Percentiles rank a stretch among this genome's conserved stretches.
Conservation (phyloP, 2,329 filamentous ascomycete genomes). For the Paraphoma chrysanthemicola region DNA sequence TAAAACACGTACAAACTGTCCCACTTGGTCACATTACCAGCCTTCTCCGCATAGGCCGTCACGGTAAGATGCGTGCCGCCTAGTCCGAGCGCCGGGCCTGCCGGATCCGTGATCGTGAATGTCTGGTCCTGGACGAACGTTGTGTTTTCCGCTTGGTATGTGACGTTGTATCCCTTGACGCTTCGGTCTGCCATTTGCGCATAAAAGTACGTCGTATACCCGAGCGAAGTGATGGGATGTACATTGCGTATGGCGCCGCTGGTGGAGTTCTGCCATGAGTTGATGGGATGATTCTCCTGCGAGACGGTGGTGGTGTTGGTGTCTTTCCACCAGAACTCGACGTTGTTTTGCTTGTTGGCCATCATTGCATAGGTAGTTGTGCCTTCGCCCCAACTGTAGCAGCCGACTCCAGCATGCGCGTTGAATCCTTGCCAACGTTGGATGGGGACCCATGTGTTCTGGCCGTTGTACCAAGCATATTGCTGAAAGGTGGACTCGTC, state of each 20-base stretch:
- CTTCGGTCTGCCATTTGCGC: conserved; percentile 46
- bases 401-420: conserved; percentile 54
- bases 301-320: conserved; percentile 43
- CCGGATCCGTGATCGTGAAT: conserved; percentile 42
- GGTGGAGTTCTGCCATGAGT: conserved; percentile 45
- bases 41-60: conserved; percentile 39
- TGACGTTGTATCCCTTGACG: conserved; percentile 50
- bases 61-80: conserved; percentile 51
- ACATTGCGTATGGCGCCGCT: conserved; percentile 43
- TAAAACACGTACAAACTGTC: conserved; percentile 44
- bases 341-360: conserved; percentile 46
- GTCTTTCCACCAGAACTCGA: conserved; percentile 56
- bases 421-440: conserved; percentile 49
- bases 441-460: conserved; percentile 46
- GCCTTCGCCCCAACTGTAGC: conserved; percentile 51
- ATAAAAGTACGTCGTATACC: conserved; percentile 54
- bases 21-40: conserved; percentile 26
- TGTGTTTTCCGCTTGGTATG: conserved; percentile 49
- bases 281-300: conserved; percentile 48
- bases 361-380: conserved; percentile 54
- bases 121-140: conserved; percentile 32
- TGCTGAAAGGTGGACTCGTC: conserved; percentile 50
- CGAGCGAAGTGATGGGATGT: conserved; percentile 48
- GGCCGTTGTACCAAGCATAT: conserved; percentile 50
- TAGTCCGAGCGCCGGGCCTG: conserved; percentile 38